Evolutionary conservation across 495 filamentous ascomycete species (phyloP), one percentile per base, ranked within the genome.

Genomic region (Annulohypoxylon nitens): DNA sequence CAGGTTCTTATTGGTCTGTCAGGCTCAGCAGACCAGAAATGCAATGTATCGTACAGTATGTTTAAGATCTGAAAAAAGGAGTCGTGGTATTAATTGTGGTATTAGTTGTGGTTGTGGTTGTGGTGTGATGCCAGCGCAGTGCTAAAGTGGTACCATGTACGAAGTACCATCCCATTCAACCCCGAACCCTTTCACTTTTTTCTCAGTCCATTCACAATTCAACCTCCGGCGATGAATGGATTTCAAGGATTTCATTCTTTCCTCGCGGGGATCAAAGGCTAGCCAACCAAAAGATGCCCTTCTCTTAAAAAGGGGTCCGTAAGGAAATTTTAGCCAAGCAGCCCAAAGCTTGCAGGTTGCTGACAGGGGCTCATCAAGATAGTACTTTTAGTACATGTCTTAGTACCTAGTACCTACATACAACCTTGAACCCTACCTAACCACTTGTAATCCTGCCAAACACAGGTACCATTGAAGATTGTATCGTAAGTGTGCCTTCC

Each of bases 121-220:
- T 74, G 71, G 66, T 69, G 61, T 69, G 71, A 74, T 50, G 64
- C 70, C 60, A 73, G 37, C 71, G 65, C 67, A 70, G 57, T 74
- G 9, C 25, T 62, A 67, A 62, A 70, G 71, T 74, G 71, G 66
- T 70, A 4, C 30, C 30, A 30, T 30, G 66, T 70, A 23, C 20
- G 20, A 23, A 23, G 20, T 23, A 59, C 67, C 67, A 67, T 70
- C 50, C 61, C 45, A n/a, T 63, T 53, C 43, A 41, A 55, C 59
- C 30, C 3, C 2, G 30, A 30, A 30, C 5, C 30, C 30, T 30
- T 30, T 30, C 5, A 3, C 5, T 30, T 30, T 30, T 30, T 30
- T 30, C 58, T 53, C 43, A 41, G 47, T 59, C 36, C 36, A 39
- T 39, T 39, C 36, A 39, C 36, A 26, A 11, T 7, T 33, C 41